These are phyloP conservation scores for Sequoiadendron giganteum DNA, from an alignment of 75 land plant species.

Conservation along the genomic window DNA sequence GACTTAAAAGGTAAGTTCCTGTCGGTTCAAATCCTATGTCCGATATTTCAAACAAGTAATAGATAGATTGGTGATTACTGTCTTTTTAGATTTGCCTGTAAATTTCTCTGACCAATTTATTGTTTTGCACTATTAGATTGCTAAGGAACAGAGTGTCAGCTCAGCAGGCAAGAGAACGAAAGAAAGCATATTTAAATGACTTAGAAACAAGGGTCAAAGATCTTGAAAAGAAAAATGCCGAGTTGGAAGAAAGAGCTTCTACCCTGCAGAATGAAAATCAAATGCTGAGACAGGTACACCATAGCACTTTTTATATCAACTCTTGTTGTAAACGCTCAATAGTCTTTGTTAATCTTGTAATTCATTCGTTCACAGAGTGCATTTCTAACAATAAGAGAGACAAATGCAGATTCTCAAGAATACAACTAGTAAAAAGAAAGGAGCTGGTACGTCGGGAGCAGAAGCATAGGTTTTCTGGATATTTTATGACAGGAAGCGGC, in stretches of 20 bases:
- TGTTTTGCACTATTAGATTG: slow-evolving; percentile 45
- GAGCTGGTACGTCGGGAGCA: slow-evolving; percentile 7
- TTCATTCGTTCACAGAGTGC: not conserved
- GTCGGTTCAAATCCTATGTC: not conserved
- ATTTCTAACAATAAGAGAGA: not conserved
- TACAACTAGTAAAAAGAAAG: slow-evolving; percentile 5
- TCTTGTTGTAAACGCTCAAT: not conserved
- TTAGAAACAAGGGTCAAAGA: slow-evolving; percentile 82
- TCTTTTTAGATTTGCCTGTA: not conserved
- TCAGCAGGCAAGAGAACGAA: slow-evolving; percentile 95
- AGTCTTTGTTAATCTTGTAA: not conserved
- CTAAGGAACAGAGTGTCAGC: slow-evolving; percentile 98
- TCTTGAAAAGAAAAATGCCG: slow-evolving; percentile 77
- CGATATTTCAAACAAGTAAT: not conserved
- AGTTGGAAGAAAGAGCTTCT: slow-evolving; percentile 88
- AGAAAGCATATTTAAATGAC: slow-evolving; percentile 90
- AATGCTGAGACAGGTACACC: slow-evolving; percentile 88
- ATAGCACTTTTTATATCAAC: not conserved
- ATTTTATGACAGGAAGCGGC: not conserved
- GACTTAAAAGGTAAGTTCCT: slow-evolving; percentile 66
- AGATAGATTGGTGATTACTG: not conserved
- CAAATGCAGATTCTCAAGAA: slow-evolving; percentile 7
- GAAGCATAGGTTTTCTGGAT: not conserved
- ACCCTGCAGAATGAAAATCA: slow-evolving; percentile 92
- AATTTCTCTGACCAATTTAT: slow-evolving; percentile 2